Base-by-base conservation (phyloP, 148 eudicot genomes). In the Pharnaceum exiguum region DNA sequence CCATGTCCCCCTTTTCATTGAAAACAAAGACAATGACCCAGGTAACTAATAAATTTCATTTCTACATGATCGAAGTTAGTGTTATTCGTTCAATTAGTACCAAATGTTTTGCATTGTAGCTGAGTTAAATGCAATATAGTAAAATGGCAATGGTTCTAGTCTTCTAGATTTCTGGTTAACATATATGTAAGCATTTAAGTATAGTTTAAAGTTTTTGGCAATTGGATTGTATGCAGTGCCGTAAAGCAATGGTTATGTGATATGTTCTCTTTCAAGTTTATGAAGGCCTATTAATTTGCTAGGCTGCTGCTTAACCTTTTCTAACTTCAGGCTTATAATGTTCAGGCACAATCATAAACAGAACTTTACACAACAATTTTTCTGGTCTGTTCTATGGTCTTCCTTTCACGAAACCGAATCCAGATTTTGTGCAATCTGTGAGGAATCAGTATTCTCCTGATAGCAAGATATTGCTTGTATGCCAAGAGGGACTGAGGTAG, bases 401-500 rank as follows among this genome's bases (percentile, higher is more conserved):
- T 65, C 75, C 98, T 10, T 93, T 88, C 73, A 93, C 98, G 3
- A 93, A 88, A 69, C 83, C 67, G 12, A 93, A 93, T 68, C 90
- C 96, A 59, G 96, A 93, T 5, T 93, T 93, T 57, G 83, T 83
- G 71, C 65, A 75, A 67, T 81, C 90, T 27, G 83, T 88, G 17
- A 93, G 76, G 71, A 76, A 62, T 80, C 76, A 85, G 66, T 85
- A 83, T 68, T 76, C 95, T 43, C 85, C 95, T 1, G 71, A 88
- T 35, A 83, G 80, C 69, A 93, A 88, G 75, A 28, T 91, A 55
- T 61, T 91, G 47, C 63, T 91, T 29, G 96, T 91, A 50, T 91
- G 96, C 70, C 97, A 91, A 56, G 98, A 91, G 71, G 98, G 98
- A 60, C 67, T 91, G 48, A 85, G 98, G 97, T 89, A 44, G 25